Base-by-base conservation (phyloP, 1,284 basidiomycete genomes). In the Laetiporus sulphureus region DNA sequence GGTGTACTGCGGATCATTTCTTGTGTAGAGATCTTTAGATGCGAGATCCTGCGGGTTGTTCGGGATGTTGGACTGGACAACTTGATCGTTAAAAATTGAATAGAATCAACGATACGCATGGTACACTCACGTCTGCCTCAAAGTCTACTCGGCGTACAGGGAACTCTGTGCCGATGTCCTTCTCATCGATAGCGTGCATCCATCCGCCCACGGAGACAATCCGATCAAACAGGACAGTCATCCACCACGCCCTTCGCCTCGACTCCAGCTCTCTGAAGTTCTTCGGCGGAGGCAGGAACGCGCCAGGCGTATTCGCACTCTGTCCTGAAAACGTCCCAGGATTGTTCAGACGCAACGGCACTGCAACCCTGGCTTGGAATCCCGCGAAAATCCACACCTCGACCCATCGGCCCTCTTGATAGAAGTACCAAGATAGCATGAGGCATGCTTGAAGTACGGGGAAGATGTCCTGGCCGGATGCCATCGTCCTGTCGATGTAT, bases 351-450 rank as follows among this genome's bases (percentile, higher is more conserved):
- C 86, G 79, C 22, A 91, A 68, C 3, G 89, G 89, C 12, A 90
- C 72, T 19, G 84, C 80, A n/a, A 88, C 83, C 11, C 88, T 72
- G n/a, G 83, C 86, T 54, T 88, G 83, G 53, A 91, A 87, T 5
- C 79, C 86, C 22, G 85, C 83, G 61, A 86, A 86, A 32, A 90
- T 83, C 88, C 88, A 92, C 4, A 91, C 83, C 62, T 91, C 88
- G 10, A 90, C 86, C 84, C 87, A 90, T 41, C 87, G 74, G 2
- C 87, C 89, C 59, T 90, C 83, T 46, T 87, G 82, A 58, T 91
- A 91, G 50, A 88, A 86, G 63, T 86, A 91, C 85, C 87, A 91
- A 2, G 83, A 87, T 21, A 91, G 72, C 20, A 91, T 67, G 47
- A 83, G 81, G 54, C 85, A 87, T 2, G 88, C 87, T 58, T 91